A percentile compares a stretch with the other conserved stretches of the same genome.
Evolutionary conservation across 257 asterid species (phyloP).

Genomic region (Echites panduratus): DNA sequence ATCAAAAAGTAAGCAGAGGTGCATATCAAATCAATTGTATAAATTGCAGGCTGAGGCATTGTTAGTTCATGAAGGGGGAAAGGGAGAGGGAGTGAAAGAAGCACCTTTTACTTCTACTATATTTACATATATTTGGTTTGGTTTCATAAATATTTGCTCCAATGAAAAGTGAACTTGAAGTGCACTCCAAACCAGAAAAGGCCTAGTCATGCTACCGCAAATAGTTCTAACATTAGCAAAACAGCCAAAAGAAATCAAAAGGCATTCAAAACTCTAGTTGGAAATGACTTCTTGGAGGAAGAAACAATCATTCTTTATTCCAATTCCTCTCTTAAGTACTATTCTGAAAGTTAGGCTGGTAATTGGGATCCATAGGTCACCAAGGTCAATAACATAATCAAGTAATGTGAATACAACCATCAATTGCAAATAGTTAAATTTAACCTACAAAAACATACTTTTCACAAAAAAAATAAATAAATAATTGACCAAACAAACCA

Average conservation of each 20-base stretch:
- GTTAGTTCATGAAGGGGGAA: too few species aligned
- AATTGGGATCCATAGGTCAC: not conserved
- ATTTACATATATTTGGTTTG: too few species aligned
- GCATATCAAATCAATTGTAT: not conserved
- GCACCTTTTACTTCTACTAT: too few species aligned
- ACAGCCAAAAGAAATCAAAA: not conserved
- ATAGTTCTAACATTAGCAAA: not conserved
- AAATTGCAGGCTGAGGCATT: not conserved
- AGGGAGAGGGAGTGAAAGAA: too few species aligned
- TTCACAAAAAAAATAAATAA: too few species aligned
- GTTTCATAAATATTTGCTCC: too few species aligned
- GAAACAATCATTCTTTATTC: not conserved
- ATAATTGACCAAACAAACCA: not conserved
- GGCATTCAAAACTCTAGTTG: not conserved
- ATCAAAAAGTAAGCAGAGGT: constrained; percentile 8
- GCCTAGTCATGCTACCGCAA: not conserved
- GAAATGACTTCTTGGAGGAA: not conserved
- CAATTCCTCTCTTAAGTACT: not conserved
- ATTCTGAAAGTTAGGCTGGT: constrained; percentile 2
- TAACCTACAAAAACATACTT: not conserved
- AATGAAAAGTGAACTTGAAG: too few species aligned
- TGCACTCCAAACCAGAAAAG: too few species aligned
- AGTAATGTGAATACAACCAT: not conserved
- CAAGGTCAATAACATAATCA: not conserved
- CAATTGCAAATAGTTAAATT: not conserved